A percentile compares a stretch with the other conserved stretches of the same genome.
phyloP scores from a whole-genome alignment of 345 rosid genomes.

The Acer saccharum region DNA sequence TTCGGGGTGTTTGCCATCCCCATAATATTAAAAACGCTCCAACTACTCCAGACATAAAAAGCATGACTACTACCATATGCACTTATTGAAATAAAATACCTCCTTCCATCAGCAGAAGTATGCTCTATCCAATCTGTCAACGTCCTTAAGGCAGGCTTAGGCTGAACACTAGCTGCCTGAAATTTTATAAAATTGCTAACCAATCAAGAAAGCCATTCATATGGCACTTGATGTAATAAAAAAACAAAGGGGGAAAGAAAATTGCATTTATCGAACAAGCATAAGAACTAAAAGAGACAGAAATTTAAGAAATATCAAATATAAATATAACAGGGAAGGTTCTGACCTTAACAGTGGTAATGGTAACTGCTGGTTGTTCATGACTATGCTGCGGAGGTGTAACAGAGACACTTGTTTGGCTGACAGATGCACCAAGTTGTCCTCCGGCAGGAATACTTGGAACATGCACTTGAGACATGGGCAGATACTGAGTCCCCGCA shows the following conservation, averaged over 20 bases:
- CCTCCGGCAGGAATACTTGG: constrained; percentile 51
- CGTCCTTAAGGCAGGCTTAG: constrained; percentile 42
- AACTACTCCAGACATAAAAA: constrained; percentile 9
- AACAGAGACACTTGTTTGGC: constrained; percentile 42
- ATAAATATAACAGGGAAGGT: constrained; percentile 8
- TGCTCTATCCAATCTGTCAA: constrained; percentile 87
- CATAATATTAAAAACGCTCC: not conserved
- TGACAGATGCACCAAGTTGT: constrained; percentile 44
- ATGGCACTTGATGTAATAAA: constrained; percentile 2
- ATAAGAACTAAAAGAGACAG: not conserved
- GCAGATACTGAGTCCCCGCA: constrained; percentile 51
- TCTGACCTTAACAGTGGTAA: constrained; percentile 42
- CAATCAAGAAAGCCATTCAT: not conserved
- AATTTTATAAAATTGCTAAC: constrained; percentile 23
- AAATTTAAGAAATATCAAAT: not conserved
- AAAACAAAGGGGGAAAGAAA: constrained; percentile 2
- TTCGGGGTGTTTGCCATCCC: not conserved
- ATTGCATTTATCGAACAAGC: not conserved
- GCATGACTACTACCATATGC: constrained; percentile 1
- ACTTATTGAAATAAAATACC: constrained; percentile 42
- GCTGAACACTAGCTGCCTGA: constrained; percentile 44
- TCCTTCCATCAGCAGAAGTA: constrained; percentile 76
- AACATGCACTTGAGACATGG: constrained; percentile 52
- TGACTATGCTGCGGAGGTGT: constrained; percentile 39
- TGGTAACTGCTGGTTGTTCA: constrained; percentile 51